Conservation (phyloP, 2,329 filamentous ascomycete species). For the Nemania sp. region DNA sequence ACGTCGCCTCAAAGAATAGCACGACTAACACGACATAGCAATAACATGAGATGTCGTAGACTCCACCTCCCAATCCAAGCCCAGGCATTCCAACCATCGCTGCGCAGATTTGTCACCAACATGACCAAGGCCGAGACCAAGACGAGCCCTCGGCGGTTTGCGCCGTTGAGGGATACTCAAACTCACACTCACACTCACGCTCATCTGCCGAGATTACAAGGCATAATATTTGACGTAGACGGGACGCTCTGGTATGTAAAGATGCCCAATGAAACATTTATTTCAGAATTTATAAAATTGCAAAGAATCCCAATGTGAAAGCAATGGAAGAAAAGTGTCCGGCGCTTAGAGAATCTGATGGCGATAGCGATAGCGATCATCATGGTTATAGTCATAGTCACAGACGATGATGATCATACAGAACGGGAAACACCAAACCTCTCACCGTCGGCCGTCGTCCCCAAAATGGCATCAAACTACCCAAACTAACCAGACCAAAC, state of each 20-base stretch:
- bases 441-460: not conserved
- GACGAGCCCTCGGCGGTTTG: conserved; percentile 53
- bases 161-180: conserved; percentile 54
- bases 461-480: not conserved
- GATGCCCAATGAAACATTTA: conserved; percentile 39
- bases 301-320: not conserved
- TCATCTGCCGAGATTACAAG: conserved; percentile 54
- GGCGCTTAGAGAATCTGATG: too few species aligned
- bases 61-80: not conserved
- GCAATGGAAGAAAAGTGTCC: not conserved
- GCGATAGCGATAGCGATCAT: too few species aligned
- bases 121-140: conserved; percentile 47
- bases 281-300: too few species aligned
- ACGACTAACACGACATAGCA: not conserved
- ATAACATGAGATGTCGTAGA: conserved; percentile 17
- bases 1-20: not conserved
- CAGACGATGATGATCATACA: too few species aligned
- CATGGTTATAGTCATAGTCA: too few species aligned
- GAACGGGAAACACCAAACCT: too few species aligned
- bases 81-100: conserved; percentile 17
- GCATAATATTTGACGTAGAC: conserved; percentile 89
- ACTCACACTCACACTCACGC: conserved; percentile 39
- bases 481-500: conserved; percentile 16
- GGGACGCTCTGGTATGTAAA: conserved; percentile 91
- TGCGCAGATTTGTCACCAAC: conserved; percentile 42